A percentile compares a stretch with the other conserved stretches of the same genome.
Conservation (phyloP, 1,284 basidiomycete species). For the Schizophyllum commune region DNA sequence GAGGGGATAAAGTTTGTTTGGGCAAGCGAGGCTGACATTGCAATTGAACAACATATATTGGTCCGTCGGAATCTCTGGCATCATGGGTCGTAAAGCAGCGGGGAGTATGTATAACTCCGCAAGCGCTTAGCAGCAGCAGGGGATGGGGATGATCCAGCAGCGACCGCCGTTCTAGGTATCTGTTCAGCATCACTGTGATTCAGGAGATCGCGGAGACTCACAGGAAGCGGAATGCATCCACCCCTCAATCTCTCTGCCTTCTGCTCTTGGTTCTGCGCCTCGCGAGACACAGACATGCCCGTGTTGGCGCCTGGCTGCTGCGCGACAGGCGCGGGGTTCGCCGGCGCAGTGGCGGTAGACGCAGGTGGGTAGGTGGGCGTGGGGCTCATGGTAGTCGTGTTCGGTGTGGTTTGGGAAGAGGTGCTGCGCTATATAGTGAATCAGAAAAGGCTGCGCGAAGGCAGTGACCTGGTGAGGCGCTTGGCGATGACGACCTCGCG, state of each 20-base stretch:
- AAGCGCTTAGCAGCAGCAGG: background rate
- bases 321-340: background rate
- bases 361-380: background rate
- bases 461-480: background rate
- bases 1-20: too few species aligned
- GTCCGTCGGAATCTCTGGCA: background rate
- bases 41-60: too few species aligned
- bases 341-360: background rate
- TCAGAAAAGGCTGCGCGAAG: background rate
- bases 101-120: background rate
- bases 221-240: background rate
- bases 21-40: too few species aligned
- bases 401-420: background rate
- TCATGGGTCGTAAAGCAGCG: background rate
- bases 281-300: background rate
- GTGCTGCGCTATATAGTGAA: background rate
- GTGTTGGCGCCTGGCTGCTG: background rate
- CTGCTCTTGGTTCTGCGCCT: background rate
- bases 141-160: background rate
- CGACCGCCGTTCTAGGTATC: background rate
- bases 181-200: background rate
- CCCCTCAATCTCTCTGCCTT: background rate
- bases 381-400: background rate
- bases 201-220: background rate
- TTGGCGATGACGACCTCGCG: background rate